phyloP scores from a whole-genome alignment of 108 stramenopile species.

The Conticribra guillardii region DNA sequence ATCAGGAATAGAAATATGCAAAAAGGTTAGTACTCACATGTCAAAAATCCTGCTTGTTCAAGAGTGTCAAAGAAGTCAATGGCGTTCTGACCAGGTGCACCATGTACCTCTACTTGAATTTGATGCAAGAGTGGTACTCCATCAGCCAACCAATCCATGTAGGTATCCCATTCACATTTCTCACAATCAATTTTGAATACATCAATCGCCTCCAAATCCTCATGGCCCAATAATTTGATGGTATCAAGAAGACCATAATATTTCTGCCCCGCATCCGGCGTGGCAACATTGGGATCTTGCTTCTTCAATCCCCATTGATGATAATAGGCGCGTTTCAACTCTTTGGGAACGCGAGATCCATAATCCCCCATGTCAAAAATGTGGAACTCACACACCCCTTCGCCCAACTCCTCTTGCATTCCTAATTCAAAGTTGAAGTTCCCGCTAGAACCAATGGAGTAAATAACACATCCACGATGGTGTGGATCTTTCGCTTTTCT shows the following conservation, averaged over 20 bases:
- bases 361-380: slow-evolving; percentile 62
- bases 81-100: slow-evolving; percentile 21
- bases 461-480: slow-evolving; percentile 54
- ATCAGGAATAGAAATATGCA: not conserved
- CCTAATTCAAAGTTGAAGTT: slow-evolving; percentile 34
- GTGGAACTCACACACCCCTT: slow-evolving; percentile 61
- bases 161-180: slow-evolving; percentile 65
- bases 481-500: slow-evolving; percentile 26
- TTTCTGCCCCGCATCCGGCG: not conserved
- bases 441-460: slow-evolving; percentile 64
- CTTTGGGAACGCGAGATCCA: slow-evolving; percentile 23
- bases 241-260: slow-evolving; percentile 40
- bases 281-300: slow-evolving; percentile 16
- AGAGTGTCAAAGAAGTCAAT: slow-evolving; percentile 56
- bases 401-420: slow-evolving; percentile 45
- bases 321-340: slow-evolving; percentile 50
- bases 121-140: slow-evolving; percentile 40
- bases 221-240: slow-evolving; percentile 59
- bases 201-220: slow-evolving; percentile 53
- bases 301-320: slow-evolving; percentile 64
- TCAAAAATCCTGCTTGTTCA: slow-evolving; percentile 51
- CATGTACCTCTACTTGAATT: slow-evolving; percentile 48
- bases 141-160: slow-evolving; percentile 39
- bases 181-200: slow-evolving; percentile 80
- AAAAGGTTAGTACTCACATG: slow-evolving; percentile 8